Conservation (phyloP, 1,139 yeast species). For the Pichia sp. region DNA sequence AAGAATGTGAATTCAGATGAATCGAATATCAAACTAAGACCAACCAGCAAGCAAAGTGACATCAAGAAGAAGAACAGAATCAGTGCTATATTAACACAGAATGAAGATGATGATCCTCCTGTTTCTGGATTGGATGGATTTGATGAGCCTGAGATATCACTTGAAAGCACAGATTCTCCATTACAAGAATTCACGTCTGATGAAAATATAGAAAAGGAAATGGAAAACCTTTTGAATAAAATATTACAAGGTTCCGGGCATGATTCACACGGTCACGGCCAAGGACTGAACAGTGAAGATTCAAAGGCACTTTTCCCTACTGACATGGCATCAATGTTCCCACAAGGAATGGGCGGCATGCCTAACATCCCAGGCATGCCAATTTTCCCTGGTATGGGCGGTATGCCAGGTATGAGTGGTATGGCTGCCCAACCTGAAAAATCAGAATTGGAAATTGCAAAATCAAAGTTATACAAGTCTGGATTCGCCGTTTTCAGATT, state of each 20-base stretch:
- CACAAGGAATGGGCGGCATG: neutral
- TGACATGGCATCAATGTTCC: conserved; percentile 8
- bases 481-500: conserved; percentile 9
- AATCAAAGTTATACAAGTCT: conserved; percentile 8
- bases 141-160: conserved; percentile 12
- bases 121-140: conserved; percentile 19
- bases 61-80: conserved; percentile 23
- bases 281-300: neutral
- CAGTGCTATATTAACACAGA: conserved; percentile 22
- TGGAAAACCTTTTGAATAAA: conserved; percentile 13
- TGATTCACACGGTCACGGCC: conserved; percentile 9
- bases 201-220: conserved; percentile 10
- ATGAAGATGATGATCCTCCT: conserved; percentile 28
- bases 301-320: neutral
- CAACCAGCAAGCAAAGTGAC: neutral
- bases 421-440: neutral
- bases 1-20: neutral
- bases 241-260: conserved; percentile 11
- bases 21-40: neutral
- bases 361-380: neutral
- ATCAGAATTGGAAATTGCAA: conserved; percentile 4
- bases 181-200: conserved; percentile 14
- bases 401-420: neutral
- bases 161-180: conserved; percentile 14
- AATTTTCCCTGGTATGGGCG: neutral